These are phyloP conservation scores for barley (Hordeum vulgare) DNA, from an alignment of 176 grass and related monocot species.

Conservation along the genomic window DNA sequence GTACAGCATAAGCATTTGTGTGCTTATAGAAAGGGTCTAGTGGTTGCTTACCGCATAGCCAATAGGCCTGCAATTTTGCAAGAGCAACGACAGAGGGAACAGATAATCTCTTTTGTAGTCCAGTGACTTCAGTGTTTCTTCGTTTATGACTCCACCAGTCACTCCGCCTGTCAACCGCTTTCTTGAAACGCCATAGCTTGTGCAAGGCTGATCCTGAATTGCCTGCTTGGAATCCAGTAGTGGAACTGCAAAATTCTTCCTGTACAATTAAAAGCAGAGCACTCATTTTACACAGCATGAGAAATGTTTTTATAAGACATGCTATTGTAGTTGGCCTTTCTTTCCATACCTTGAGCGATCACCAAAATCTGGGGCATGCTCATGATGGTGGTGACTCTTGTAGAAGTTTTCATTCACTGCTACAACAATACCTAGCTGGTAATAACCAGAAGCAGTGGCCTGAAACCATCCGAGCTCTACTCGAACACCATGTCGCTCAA, in stretches of 20 bases:
- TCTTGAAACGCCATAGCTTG: conserved; percentile 54
- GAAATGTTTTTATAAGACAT: not conserved
- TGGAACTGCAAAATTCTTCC: conserved; percentile 48
- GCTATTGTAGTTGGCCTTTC: not conserved
- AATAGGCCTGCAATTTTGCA: conserved; percentile 80
- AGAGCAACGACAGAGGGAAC: conserved; percentile 70
- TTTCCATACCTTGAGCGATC: conserved; percentile 45
- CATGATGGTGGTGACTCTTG: conserved; percentile 44
- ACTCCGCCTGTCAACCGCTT: conserved; percentile 85
- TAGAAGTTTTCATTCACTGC: conserved; percentile 85
- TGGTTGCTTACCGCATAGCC: conserved; percentile 73
- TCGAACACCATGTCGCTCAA: conserved; percentile 76
- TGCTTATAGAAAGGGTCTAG: not conserved
- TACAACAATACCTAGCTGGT: conserved; percentile 84
- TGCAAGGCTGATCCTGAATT: conserved; percentile 45
- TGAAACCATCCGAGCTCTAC: conserved; percentile 93
- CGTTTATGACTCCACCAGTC: conserved; percentile 88
- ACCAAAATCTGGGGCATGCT: conserved; percentile 34
- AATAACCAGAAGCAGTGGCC: conserved; percentile 90
- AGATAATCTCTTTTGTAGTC: conserved; percentile 76
- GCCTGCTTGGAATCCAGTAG: conserved; percentile 33
- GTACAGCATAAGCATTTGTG: not conserved
- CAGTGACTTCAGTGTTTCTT: conserved; percentile 66
- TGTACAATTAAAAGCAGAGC: conserved; percentile 25
- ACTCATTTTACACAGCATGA: conserved; percentile 6